Base-by-base conservation (phyloP, 2,329 filamentous ascomycete genomes). In the Helminthosporium solani region DNA sequence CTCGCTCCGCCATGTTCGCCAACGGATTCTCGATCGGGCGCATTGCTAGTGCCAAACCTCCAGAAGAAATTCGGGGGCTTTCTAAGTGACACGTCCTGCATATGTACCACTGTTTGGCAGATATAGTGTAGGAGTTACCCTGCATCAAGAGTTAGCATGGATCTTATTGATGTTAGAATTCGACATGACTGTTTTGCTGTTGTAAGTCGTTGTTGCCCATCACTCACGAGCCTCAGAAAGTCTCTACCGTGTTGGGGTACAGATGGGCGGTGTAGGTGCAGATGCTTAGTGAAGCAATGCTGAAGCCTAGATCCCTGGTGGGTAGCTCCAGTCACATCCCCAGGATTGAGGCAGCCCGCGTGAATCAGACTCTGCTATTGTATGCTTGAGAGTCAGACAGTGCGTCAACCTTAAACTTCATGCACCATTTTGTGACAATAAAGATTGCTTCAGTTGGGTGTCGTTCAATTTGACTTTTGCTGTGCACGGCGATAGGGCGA, bases 401-500 rank as follows among this genome's bases (percentile, higher is more conserved):
- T 16, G 12, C 23, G 15, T 16, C 21, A 18, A 16, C 9, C 7
- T 2, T 16, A 18, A 4, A 28, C 23, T 16, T 25, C 14, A 19
- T 37, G 34, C 34, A n/a, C 34, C 12, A n/a, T 25, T 14, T 25
- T 38, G 15, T 11, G 19, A 7, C 18, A 7, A 9, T 8, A n/a
- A 41, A 21, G 11, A 31, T 16, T 11, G 16, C 11, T 6, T 33
- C 14, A 6, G 43, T 25, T 34, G 15, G 21, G 16, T 50, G 49
- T 49, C 44, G 46, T 54, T 45, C 23, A 21, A 43, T 48, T 53
- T 53, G 49, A 37, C 47, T 58, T 40, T 30, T 40, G 45, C 49
- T 53, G 42, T 52, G 46, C 49, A 50, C 40, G 37, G 44, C 44
- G 27, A 40, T 35, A 40, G 44, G 28, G 31, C 42, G 43, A 3